Evolutionary conservation across 768 basidiomycete genomes (phyloP).

Genomic region (Boletus sp.): DNA sequence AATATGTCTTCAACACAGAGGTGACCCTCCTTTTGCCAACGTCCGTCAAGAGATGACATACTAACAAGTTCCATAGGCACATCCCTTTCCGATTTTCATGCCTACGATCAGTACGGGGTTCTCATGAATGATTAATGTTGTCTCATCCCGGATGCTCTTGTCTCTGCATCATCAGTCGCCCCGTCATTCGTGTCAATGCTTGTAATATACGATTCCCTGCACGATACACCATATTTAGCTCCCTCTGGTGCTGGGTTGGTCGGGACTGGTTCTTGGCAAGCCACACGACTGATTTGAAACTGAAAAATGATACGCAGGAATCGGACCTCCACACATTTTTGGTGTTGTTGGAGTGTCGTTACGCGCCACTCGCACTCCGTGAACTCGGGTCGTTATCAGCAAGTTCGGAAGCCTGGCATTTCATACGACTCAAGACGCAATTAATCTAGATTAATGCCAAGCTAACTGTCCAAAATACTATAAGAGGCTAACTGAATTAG

Average conservation of each 20-base stretch:
- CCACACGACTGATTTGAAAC: background rate
- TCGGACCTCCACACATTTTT: background rate
- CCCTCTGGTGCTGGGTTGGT: background rate
- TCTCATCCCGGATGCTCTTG: background rate
- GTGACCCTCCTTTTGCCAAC: constrained; percentile 35
- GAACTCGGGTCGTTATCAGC: background rate
- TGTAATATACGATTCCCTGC: background rate
- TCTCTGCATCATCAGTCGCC: background rate
- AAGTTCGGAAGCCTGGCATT: background rate
- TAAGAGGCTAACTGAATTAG: constrained; percentile 15
- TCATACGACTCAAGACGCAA: background rate
- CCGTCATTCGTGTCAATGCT: background rate
- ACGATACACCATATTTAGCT: background rate
- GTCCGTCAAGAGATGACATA: background rate
- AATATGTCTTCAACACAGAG: constrained; percentile 93
- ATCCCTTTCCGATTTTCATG: constrained; percentile 68
- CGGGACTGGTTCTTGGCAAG: background rate
- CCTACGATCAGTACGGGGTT: constrained; percentile 48
- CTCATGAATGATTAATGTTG: constrained; percentile 29
- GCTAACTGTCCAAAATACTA: constrained; percentile 9
- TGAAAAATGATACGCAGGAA: background rate
- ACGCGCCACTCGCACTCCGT: background rate
- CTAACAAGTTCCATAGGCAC: constrained; percentile 42
- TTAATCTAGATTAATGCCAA: constrained; percentile 10
- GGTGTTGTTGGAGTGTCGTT: background rate